Percentiles rank a stretch among this genome's conserved stretches.
Conservation (phyloP, 495 filamentous ascomycete genomes). For the Neurospora cerealis region DNA sequence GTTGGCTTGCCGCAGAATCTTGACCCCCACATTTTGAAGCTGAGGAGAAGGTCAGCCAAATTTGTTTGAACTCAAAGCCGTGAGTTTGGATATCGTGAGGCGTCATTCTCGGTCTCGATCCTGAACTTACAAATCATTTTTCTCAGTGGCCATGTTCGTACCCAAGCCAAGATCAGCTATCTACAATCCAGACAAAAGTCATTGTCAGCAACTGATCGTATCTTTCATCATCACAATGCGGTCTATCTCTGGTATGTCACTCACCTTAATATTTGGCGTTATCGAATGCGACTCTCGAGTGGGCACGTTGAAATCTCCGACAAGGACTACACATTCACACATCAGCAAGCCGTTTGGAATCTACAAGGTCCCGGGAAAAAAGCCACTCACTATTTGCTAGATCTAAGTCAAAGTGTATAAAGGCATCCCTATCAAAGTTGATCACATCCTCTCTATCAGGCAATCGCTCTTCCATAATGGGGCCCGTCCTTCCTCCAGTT, state of each 20-base stretch:
- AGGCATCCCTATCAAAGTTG: background rate
- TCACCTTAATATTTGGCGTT: background rate
- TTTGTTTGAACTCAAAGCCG: background rate
- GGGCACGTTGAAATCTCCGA: background rate
- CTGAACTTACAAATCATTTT: background rate
- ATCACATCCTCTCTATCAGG: background rate
- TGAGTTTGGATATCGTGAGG: background rate
- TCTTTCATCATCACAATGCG: background rate
- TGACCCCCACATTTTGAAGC: background rate
- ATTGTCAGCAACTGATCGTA: background rate
- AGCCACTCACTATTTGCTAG: background rate
- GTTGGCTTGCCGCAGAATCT: background rate
- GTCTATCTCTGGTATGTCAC: background rate
- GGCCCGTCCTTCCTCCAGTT: background rate
- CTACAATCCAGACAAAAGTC: background rate
- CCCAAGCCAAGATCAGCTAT: background rate
- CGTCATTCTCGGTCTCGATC: background rate
- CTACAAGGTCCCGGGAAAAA: background rate
- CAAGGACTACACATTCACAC: background rate
- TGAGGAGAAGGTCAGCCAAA: background rate
- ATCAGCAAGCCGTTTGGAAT: background rate
- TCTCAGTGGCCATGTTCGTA: background rate
- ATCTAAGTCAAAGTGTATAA: slow-evolving; percentile 1
- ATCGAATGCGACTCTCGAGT: background rate
- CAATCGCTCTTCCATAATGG: background rate